phyloP scores from a whole-genome alignment of 257 asterid genomes.

The Plectranthus barbatus region DNA sequence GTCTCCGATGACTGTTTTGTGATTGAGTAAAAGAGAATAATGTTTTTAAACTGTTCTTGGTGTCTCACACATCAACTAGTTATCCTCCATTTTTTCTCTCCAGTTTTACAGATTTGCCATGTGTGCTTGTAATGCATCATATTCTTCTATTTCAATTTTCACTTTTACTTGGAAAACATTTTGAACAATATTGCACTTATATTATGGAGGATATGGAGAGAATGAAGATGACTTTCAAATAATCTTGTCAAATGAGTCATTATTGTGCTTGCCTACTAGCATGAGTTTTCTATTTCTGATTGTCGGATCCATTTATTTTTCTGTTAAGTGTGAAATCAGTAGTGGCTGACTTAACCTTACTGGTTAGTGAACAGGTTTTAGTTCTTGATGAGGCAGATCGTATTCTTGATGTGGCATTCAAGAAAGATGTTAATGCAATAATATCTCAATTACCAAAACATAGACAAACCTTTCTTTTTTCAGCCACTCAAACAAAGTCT shows the following conservation, averaged over 20 bases:
- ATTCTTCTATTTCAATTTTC: background rate
- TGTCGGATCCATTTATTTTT: background rate
- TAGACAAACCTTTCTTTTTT: constrained; percentile 78
- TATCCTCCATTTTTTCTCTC: background rate
- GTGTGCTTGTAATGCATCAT: background rate
- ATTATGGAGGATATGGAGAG: background rate
- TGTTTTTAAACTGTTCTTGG: background rate
- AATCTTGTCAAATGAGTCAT: background rate
- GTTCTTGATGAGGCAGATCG: constrained; percentile 99
- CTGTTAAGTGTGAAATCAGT: background rate
- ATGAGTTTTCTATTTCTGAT: background rate
- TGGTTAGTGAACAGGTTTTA: constrained; percentile 66
- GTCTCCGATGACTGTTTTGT: background rate
- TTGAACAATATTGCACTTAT: background rate
- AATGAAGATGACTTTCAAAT: background rate
- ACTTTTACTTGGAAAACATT: background rate
- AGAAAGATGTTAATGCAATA: constrained; percentile 73
- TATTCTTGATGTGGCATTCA: constrained; percentile 83
- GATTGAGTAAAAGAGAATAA: background rate
- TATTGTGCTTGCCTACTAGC: background rate
- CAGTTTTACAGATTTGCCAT: background rate
- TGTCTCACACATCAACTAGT: background rate
- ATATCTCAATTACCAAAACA: constrained; percentile 86
- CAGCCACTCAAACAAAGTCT: constrained; percentile 95
- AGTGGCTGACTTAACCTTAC: constrained; percentile 30